These are phyloP conservation scores for Vinca major DNA, from an alignment of 305 asterid genomes.

Conservation along the genomic window DNA sequence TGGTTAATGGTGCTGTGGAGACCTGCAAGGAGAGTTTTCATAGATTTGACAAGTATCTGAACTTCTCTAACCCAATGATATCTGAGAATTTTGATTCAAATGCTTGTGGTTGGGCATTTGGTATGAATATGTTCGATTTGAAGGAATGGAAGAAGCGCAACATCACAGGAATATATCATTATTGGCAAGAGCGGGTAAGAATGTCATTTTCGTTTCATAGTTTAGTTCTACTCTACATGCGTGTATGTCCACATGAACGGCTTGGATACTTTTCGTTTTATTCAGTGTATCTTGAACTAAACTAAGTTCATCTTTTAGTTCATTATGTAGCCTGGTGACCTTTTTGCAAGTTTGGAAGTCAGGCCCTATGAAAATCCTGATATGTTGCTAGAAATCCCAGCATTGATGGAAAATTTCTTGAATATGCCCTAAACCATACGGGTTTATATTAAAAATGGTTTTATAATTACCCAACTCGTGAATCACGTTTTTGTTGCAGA, in stretches of 20 bases:
- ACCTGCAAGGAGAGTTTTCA: conserved; percentile 98
- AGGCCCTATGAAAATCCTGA: neutral
- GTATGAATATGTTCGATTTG: conserved; percentile 90
- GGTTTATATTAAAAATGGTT: neutral
- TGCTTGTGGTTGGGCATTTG: conserved; percentile 98
- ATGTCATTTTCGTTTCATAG: conserved; percentile 6
- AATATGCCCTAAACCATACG: neutral
- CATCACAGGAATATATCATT: conserved; percentile 90
- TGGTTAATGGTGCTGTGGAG: conserved; percentile 95
- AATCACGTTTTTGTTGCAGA: conserved; percentile 36
- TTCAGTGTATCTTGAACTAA: neutral
- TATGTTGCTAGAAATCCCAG: neutral
- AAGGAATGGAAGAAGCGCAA: conserved; percentile 79
- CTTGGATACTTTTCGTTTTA: neutral
- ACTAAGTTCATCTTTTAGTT: too few relatives aligned
- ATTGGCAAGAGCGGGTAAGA: conserved; percentile 80
- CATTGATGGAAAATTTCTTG: neutral
- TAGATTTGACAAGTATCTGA: conserved; percentile 86
- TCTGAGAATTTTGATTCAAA: conserved; percentile 74
- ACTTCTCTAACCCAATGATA: conserved; percentile 83
- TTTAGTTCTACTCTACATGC: neutral
- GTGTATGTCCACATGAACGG: neutral
- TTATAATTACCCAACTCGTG: neutral
- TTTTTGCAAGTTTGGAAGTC: neutral
- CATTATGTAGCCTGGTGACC: neutral